A percentile compares a stretch with the other conserved stretches of the same genome.
Evolutionary conservation across 2,329 filamentous ascomycete genomes (phyloP).

Genomic region (Fusarium sp.): DNA sequence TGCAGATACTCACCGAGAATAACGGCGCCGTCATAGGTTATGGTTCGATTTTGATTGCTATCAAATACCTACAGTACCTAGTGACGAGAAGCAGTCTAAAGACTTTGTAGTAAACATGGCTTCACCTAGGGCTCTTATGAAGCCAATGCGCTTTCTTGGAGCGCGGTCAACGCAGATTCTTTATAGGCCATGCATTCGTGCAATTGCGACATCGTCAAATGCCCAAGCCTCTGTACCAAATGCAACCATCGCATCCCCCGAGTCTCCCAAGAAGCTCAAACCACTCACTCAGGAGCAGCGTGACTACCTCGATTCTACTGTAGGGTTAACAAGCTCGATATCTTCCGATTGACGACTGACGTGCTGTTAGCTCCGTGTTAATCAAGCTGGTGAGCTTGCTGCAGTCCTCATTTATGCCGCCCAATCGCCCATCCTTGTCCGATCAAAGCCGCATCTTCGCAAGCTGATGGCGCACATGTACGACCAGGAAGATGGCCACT

Average conservation of each 20-base stretch:
- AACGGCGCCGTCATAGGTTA: conserved; percentile 37
- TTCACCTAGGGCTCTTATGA: conserved; percentile 34
- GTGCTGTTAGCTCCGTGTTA: conserved; percentile 80
- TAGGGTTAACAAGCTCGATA: conserved; percentile 54
- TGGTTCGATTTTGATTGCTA: conserved; percentile 43
- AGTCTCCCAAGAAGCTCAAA: conserved; percentile 61
- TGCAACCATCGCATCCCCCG: conserved; percentile 38
- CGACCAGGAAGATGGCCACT: conserved; percentile 92
- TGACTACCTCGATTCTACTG: conserved; percentile 80
- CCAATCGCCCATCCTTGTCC: conserved; percentile 85
- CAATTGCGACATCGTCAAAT: conserved; percentile 43
- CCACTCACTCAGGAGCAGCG: conserved; percentile 78
- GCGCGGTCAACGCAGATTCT: conserved; percentile 28
- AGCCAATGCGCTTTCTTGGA: conserved; percentile 35
- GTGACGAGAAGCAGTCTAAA: conserved; percentile 9
- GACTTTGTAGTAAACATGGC: conserved; percentile 35
- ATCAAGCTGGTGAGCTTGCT: conserved; percentile 97
- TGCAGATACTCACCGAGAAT: conserved; percentile 32
- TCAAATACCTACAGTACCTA: conserved; percentile 33
- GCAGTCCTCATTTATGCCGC: conserved; percentile 93
- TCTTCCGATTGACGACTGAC: conserved; percentile 16
- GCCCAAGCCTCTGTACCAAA: conserved; percentile 37
- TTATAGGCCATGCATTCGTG: conserved; percentile 35
- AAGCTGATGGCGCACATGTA: conserved; percentile 98
- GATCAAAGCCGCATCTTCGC: conserved; percentile 86